Evolutionary conservation across 257 asterid species (phyloP).

Genomic region (Ilex asprella): DNA sequence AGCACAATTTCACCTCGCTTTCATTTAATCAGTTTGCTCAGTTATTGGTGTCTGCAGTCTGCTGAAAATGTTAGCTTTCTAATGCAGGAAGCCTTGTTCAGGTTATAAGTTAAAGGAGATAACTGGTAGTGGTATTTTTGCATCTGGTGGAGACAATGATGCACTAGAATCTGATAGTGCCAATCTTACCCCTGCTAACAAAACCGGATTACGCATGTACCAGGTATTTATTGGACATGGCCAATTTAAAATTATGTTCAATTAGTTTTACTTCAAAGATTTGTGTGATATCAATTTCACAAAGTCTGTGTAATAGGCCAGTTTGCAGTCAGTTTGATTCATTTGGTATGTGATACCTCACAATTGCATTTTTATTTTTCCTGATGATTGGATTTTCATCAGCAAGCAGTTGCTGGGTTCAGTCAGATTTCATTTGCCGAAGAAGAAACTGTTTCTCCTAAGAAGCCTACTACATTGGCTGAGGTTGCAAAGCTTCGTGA

Average conservation of each 20-base stretch:
- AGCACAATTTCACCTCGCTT: no score
- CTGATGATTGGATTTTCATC: conserved; percentile 6
- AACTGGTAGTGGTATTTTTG: conserved; percentile 96
- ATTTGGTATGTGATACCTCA: no score
- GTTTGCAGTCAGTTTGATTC: no score
- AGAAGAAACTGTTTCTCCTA: conserved; percentile 68
- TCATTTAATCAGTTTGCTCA: no score
- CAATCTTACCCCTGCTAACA: conserved; percentile 41
- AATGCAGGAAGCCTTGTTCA: conserved; percentile 86
- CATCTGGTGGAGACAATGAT: conserved; percentile 60
- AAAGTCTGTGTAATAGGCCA: no score
- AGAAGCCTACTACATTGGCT: conserved; percentile 72
- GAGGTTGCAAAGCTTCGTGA: conserved; percentile 98
- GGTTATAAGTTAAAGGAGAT: conserved; percentile 90
- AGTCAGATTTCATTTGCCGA: conserved; percentile 92
- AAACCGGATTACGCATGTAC: conserved; percentile 84
- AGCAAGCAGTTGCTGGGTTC: conserved; percentile 76
- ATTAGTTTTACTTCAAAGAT: no score
- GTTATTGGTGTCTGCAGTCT: background rate
- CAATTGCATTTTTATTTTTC: no score
- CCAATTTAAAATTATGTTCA: no score
- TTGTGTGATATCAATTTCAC: no score
- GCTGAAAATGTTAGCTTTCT: background rate
- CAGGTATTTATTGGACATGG: conserved; percentile 44
- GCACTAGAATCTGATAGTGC: conserved; percentile 47